Conservation (phyloP, 768 basidiomycete genomes). For the Galerina sulciceps region DNA sequence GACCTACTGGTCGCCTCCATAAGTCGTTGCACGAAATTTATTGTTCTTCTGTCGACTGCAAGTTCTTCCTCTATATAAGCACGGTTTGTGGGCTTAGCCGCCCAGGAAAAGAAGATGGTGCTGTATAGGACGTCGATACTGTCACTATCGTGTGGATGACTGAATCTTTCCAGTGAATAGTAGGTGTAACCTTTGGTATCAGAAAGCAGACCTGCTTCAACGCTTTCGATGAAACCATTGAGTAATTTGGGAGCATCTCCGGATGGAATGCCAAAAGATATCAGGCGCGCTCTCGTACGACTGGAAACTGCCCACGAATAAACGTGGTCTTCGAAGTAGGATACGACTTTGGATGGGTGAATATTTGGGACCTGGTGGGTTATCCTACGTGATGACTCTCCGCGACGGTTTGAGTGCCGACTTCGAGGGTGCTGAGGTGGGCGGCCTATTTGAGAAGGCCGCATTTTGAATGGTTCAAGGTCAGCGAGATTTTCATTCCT, state of each 20-base stretch:
- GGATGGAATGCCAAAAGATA: slow-evolving; percentile 51
- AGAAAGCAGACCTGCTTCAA: slow-evolving; percentile 38
- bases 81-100: slow-evolving; percentile 17
- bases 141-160: slow-evolving; percentile 27
- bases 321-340: slow-evolving; percentile 41
- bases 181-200: slow-evolving; percentile 29
- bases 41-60: slow-evolving; percentile 32
- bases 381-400: background rate
- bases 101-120: slow-evolving; percentile 61
- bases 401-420: background rate
- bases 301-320: slow-evolving; percentile 39
- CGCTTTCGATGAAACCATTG: slow-evolving; percentile 39
- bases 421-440: background rate
- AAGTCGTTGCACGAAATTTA: slow-evolving; percentile 41
- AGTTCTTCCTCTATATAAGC: slow-evolving; percentile 5
- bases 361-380: slow-evolving; percentile 6
- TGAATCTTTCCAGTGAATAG: slow-evolving; percentile 49
- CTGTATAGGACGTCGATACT: slow-evolving; percentile 53
- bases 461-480: background rate
- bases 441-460: background rate
- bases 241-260: slow-evolving; percentile 46
- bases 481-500: background rate
- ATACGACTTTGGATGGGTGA: slow-evolving; percentile 7
- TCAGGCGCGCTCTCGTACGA: slow-evolving; percentile 42
- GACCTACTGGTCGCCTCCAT: slow-evolving; percentile 41